Base-by-base conservation (phyloP, 2,329 filamentous ascomycete genomes). In the Pyrenochaeta sp. region DNA sequence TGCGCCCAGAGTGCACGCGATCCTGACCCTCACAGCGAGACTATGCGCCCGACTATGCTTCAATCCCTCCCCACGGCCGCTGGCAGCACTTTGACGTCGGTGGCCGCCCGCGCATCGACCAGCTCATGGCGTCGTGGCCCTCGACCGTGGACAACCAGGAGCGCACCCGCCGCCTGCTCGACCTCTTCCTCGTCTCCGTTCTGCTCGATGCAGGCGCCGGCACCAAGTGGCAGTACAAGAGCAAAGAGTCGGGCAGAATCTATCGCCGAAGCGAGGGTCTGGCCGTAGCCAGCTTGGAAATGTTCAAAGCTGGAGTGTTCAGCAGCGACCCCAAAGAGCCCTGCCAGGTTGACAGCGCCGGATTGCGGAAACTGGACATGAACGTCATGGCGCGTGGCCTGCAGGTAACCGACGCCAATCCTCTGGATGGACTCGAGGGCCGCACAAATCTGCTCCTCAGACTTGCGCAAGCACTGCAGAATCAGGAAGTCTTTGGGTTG, bases 301-400 rank as follows among this genome's bases (percentile, higher is more conserved):
- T 96, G 92, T 96, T 96, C 81, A 96, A 96, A 74, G 79, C 83
- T 10, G 94, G 94, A 22, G 67, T 90, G 22, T 97, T 97, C 74
- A 96, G 91, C 54, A 89, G 91, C 71, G 84, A 93, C 65, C 78
- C 83, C 3, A 80, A 75, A 44, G 90, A 96, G 72, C 91, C 90
- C 36, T 90, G 85, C 64, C 92, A 96, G 70, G 94, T 97, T 19
- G 93, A 99, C 74, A 90, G 87, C 53, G 83, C 84, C 5, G 94
- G 87, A 0, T 77, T 99, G 56, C 84, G 83, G 59, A 84, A 78
- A 43, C 73, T 97, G 44, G 94, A 88, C 0, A 79, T 87, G 8
- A 85, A 90, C 21, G 79, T 82, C 46, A 80, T 99, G 63, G 87
- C 87, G 8, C 86, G 84, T 53, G 94, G 90, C 9, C 79, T 99